These are phyloP conservation scores for Neurospora sp. DNA, from an alignment of 495 filamentous ascomycete species.

Conservation along the genomic window DNA sequence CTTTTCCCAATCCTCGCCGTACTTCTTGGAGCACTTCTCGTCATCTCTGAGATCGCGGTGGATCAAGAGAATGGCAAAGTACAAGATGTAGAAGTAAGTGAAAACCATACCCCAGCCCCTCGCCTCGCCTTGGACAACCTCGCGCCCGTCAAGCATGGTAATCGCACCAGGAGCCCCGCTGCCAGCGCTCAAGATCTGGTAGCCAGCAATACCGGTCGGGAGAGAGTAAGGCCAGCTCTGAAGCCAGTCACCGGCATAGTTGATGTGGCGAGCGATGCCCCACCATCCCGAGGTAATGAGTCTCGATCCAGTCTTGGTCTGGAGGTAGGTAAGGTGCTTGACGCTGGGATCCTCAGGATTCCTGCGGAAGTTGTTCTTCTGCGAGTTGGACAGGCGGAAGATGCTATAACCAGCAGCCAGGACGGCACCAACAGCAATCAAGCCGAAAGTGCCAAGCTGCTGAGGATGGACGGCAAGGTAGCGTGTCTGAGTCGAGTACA, in stretches of 20 bases:
- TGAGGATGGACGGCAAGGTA: slow-evolving; percentile 81
- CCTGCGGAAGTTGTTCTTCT: slow-evolving; percentile 90
- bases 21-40: slow-evolving; percentile 84
- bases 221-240: slow-evolving; percentile 88
- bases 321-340: slow-evolving; percentile 72
- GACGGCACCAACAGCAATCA: slow-evolving; percentile 51
- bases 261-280: slow-evolving; percentile 87
- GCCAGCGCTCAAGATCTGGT: slow-evolving; percentile 48
- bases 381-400: slow-evolving; percentile 84
- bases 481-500: slow-evolving; percentile 77
- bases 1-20: slow-evolving; percentile 86
- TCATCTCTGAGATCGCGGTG: slow-evolving; percentile 91
- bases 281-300: slow-evolving; percentile 90
- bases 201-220: slow-evolving; percentile 81
- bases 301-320: slow-evolving; percentile 72
- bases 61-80: slow-evolving; percentile 81
- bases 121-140: slow-evolving; percentile 61
- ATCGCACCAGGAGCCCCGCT: slow-evolving; percentile 34
- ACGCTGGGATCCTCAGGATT: slow-evolving; percentile 76
- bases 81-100: slow-evolving; percentile 92
- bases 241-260: slow-evolving; percentile 96
- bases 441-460: slow-evolving; percentile 56
- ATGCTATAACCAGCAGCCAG: slow-evolving; percentile 68
- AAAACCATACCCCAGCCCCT: slow-evolving; percentile 75
- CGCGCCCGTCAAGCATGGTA: slow-evolving; percentile 46